These are phyloP conservation scores for Lathyrus aphaca DNA, from an alignment of 306 rosid genomes.

Conservation along the genomic window DNA sequence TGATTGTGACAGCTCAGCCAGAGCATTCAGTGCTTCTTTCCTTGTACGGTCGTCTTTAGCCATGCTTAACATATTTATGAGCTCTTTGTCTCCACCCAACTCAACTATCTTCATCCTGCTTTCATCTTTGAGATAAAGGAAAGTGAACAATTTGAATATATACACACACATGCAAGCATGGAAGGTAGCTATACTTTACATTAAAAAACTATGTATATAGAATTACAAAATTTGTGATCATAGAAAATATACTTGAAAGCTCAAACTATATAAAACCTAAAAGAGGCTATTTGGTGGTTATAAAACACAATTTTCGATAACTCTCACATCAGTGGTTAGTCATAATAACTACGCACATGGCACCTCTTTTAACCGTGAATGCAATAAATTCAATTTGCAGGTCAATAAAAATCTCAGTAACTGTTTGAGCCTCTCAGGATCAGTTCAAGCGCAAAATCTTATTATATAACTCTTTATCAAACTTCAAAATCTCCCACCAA, in stretches of 20 bases:
- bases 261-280: not conserved
- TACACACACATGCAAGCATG: constrained; percentile 19
- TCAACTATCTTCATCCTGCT: constrained; percentile 81
- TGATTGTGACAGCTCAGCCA: constrained; percentile 70
- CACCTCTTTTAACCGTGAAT: not conserved
- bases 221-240: constrained; percentile 6
- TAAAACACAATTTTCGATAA: constrained; percentile 11
- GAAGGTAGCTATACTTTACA: not conserved
- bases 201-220: constrained; percentile 23
- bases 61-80: constrained; percentile 72
- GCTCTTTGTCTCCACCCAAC: constrained; percentile 74
- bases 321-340: constrained; percentile 7
- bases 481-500: constrained; percentile 24
- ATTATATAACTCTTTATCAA: too few species aligned
- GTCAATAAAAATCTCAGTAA: constrained; percentile 7
- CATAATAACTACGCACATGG: not conserved
- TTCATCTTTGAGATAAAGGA: constrained; percentile 58
- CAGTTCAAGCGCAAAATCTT: not conserved
- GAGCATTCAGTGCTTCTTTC: constrained; percentile 84
- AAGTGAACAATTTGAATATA: constrained; percentile 24
- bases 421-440: constrained; percentile 1
- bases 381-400: not conserved
- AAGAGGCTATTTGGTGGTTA: constrained; percentile 6
- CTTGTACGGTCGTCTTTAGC: constrained; percentile 93
- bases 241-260: constrained; percentile 3